These are phyloP conservation scores for Podospora anserina DNA, from an alignment of 495 filamentous ascomycete species.

Conservation along the genomic window DNA sequence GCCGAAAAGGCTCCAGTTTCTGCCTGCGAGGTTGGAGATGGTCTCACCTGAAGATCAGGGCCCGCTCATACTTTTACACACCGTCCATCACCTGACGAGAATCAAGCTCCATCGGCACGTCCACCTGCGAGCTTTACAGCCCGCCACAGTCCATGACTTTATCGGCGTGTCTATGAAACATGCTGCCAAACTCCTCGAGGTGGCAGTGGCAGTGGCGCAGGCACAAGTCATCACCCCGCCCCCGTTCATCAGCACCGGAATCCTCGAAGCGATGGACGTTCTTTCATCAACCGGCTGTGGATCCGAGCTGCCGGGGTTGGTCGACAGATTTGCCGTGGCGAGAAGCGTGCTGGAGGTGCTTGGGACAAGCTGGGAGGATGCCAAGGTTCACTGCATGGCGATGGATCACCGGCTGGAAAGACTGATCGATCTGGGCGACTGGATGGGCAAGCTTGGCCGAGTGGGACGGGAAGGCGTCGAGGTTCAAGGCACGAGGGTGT, in stretches of 20 bases:
- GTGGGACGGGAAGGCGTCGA: not conserved
- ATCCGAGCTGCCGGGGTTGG: conserved; percentile 20
- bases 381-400: conserved; percentile 20
- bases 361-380: conserved; percentile 25
- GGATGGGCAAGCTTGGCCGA: not conserved
- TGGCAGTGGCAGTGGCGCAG: conserved; percentile 24
- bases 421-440: conserved; percentile 22
- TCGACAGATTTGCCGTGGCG: conserved; percentile 24
- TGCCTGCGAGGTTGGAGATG: not conserved
- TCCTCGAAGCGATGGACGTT: conserved; percentile 31
- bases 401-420: conserved; percentile 27
- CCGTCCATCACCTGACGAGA: not conserved
- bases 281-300: conserved; percentile 27
- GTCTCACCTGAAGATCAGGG: not conserved
- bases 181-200: conserved; percentile 23
- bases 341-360: conserved; percentile 24
- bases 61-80: not conserved
- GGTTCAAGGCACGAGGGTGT: conserved; percentile 17
- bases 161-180: conserved; percentile 18
- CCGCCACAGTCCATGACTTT: not conserved
- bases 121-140: not conserved
- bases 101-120: not conserved
- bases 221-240: conserved; percentile 20
- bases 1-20: conserved; percentile 34
- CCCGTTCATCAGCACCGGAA: conserved; percentile 24